These are phyloP conservation scores for Fusarium keratoplasticum DNA, from an alignment of 2,329 filamentous ascomycete species.

Conservation along the genomic window DNA sequence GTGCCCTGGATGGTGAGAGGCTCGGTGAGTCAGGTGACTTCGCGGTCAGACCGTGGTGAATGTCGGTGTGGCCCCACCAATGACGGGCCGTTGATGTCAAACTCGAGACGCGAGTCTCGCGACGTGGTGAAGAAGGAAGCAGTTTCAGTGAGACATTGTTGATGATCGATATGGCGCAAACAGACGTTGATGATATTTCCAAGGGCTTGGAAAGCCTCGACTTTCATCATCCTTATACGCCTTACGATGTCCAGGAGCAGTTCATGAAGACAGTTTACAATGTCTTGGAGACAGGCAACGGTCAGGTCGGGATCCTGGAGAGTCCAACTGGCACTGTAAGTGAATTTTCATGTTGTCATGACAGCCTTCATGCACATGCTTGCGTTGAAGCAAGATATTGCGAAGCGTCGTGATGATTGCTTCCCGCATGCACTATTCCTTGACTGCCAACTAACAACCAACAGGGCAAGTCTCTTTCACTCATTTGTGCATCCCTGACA, in stretches of 20 bases:
- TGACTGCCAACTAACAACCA: conserved; percentile 10
- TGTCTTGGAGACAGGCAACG: conserved; percentile 76
- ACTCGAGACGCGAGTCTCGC: conserved; percentile 27
- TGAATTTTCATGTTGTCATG: conserved; percentile 1
- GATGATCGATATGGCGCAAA: conserved; percentile 33
- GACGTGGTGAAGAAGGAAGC: neutral
- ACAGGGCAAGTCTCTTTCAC: conserved; percentile 88
- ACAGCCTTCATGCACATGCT: neutral
- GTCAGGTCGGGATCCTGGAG: conserved; percentile 89
- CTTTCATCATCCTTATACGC: conserved; percentile 89
- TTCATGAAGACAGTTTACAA: conserved; percentile 89
- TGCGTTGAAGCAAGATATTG: neutral
- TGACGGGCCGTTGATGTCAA: conserved; percentile 14
- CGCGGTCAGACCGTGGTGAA: conserved; percentile 37
- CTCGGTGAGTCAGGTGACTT: conserved; percentile 47
- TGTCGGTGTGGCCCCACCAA: conserved; percentile 33
- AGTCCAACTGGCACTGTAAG: conserved; percentile 85
- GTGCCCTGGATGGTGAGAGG: neutral
- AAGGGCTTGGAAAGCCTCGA: conserved; percentile 56
- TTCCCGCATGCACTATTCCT: neutral
- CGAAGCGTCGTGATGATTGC: neutral
- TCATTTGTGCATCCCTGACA: conserved; percentile 89
- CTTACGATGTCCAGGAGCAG: conserved; percentile 87
- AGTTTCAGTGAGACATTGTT: neutral
- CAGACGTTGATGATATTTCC: conserved; percentile 31